Base-by-base conservation (phyloP, 139 green algal species). In the Zygnema circumcarinatum region DNA sequence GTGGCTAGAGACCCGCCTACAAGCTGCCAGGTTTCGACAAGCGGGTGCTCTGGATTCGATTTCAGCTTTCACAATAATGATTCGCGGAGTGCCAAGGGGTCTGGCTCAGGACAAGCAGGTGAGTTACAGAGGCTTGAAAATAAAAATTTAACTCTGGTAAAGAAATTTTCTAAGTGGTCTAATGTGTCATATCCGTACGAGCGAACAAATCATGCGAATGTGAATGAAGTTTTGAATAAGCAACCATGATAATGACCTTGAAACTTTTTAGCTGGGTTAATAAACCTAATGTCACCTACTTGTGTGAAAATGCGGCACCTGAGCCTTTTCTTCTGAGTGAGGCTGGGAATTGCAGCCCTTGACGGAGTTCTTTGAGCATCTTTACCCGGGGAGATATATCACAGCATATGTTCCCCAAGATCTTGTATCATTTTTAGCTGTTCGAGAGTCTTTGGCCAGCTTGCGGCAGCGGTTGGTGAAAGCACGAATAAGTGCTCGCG, bases 291-390 rank as follows among this genome's bases (percentile, higher is more conserved):
- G n/a, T n/a, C n/a, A n/a, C n/a, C n/a, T n/a, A n/a, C n/a, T n/a
- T n/a, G n/a, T n/a, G n/a, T n/a, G n/a, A n/a, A n/a, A n/a, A n/a
- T n/a, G n/a, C n/a, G n/a, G n/a, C n/a, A n/a, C n/a, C n/a, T n/a
- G n/a, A n/a, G n/a, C n/a, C n/a, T n/a, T n/a, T n/a, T n/a, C n/a
- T n/a, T n/a, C n/a, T n/a, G n/a, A n/a, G n/a, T n/a, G n/a, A n/a
- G n/a, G n/a, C n/a, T n/a, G n/a, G n/a, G n/a, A n/a, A 25, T 62
- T 39, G 11, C 41, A 86, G 84, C 25, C 73, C 29, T 62, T 89
- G 31, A 1, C 68, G 32, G 84, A 89, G 74, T 89, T 84, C 75
- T 79, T 88, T 31, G 84, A 89, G 38, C 74, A 67, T 1, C 47
- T 89, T 33, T 89, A 89, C 35, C 84, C 84, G 1, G 84, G 84